These are phyloP conservation scores for Gilbertella persicaria DNA, from an alignment of 371 early-diverging fungal genomes.

Conservation along the genomic window DNA sequence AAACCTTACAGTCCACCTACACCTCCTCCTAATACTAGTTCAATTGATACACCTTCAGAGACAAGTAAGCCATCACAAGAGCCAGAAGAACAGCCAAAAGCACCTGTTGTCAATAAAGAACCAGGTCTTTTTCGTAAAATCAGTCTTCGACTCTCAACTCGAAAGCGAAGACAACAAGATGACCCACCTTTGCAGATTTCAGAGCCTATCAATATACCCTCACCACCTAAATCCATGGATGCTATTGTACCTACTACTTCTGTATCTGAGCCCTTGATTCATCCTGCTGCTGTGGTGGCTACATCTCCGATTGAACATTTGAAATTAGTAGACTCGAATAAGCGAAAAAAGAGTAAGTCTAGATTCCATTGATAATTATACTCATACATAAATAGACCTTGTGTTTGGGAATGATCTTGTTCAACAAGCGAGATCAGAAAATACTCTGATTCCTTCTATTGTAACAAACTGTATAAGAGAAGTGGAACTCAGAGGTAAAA, in stretches of 20 bases:
- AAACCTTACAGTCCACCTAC: conserved; percentile 8
- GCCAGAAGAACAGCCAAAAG: not conserved
- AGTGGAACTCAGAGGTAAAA: conserved; percentile 21
- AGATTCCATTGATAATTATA: not conserved
- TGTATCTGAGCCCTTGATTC: conserved; percentile 11
- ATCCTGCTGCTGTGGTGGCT: conserved; percentile 25
- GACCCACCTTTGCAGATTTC: not conserved
- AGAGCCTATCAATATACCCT: conserved; percentile 7
- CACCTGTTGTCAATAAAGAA: conserved; percentile 16
- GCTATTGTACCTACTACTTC: not conserved
- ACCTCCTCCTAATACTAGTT: not conserved
- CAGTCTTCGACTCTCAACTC: conserved; percentile 15
- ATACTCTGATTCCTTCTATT: conserved; percentile 11
- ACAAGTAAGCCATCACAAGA: not conserved
- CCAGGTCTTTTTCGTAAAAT: conserved; percentile 24
- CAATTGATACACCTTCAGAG: not conserved
- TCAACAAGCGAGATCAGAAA: conserved; percentile 21
- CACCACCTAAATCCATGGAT: not conserved
- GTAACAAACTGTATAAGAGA: conserved; percentile 19
- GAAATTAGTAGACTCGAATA: not conserved
- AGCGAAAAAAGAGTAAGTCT: conserved; percentile 6
- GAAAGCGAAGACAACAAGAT: conserved; percentile 15
- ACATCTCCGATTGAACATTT: not conserved
- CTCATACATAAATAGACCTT: conserved; percentile 1
- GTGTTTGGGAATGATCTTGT: conserved; percentile 24